Evolutionary conservation across 495 filamentous ascomycete species (phyloP), one percentile per base, ranked within the genome.

Genomic region (Penicillium pulvis): DNA sequence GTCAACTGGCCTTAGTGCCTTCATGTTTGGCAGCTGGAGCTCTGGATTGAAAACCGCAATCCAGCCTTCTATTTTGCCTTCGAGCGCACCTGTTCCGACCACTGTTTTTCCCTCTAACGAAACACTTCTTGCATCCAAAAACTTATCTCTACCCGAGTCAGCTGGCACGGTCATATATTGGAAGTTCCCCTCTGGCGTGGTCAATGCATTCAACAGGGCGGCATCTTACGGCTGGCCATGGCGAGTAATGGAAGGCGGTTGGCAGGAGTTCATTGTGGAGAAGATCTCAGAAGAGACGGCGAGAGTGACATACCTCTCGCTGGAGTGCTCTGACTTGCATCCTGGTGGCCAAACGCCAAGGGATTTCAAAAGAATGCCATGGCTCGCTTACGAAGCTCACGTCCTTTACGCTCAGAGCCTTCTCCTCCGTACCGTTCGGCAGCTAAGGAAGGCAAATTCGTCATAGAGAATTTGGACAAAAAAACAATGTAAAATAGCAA

Each of bases 221-320:
- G 60, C 56, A 1, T 55, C 52, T 3, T 59, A 56, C 24, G 60
- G 60, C 10, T 19, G 50, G 36, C 60, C 60, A 39, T 63, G 60
- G 60, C 60, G 56, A 45, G 6, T 59, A 19, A 63, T 63, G 56
- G 52, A 63, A n/a, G 60, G 60, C 11, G 60, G 56, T 6, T 59
- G 50, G 17, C 60, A 63, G 52, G 60, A 63, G 39, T 63, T 52
- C 16, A 51, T 63, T 14, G 60, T 63, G 1, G 60, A 63, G 28
- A 52, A 42, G 30, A 47, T 50, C 14, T 59, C 60, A 23, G 46
- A 59, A 5, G 56, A 56, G 5, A 63, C 44, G 16, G 56, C 60
- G 14, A 59, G 52, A 36, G 44, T 63, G 19, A 59, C 60, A 8
- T 63, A 59, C 17, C 36, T 63, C 23, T 36, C 45, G 1, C 24